Evolutionary conservation across 2,329 filamentous ascomycete genomes (phyloP), one percentile per base, ranked within the genome.

Genomic region (Metarhizium humberi): DNA sequence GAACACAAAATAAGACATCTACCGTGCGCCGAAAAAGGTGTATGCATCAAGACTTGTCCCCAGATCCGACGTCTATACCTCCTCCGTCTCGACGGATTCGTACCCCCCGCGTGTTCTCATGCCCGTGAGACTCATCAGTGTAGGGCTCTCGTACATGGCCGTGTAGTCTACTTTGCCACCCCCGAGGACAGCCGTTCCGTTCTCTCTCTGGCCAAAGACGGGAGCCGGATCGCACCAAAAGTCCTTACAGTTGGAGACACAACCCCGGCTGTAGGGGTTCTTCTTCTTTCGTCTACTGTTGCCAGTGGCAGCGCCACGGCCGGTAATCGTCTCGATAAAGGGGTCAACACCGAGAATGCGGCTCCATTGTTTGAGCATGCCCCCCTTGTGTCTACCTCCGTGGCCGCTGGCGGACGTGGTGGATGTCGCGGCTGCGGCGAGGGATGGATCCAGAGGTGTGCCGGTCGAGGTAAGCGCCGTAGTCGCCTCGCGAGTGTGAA

Each of bases 141-240:
- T 73, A 6, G 92, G 92, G 20, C 86, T 82, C 70, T 97, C 92
- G 71, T 96, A 99, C 78, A 97, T 83, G 55, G 81, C 82, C 20
- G 88, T 88, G 70, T 96, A 99, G 72, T 96, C 90, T 50, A 99
- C 82, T 43, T 79, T 75, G 64, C 88, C 80, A 2, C 94, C 92
- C 14, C 85, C 89, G 7, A 99, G 73, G 68, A 91, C 74, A 0
- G 88, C 91, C 47, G 79, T 78, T 13, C 92, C 92, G 52, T 82
- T 86, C 64, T 89, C 84, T 56, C 87, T 80, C 63, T 79, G 82
- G 11, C 87, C 84, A 67, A 96, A 92, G 18, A 95, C 70, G 0
- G 92, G 88, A 2, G 88, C 86, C 2, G 89, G 84, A 67, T 97
- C 94, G 64, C 88, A 92, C 90, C 92, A 97, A 69, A 99, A 99